These are phyloP conservation scores for Colletotrichum zoysiae DNA, from an alignment of 2,329 filamentous ascomycete genomes.

Conservation along the genomic window DNA sequence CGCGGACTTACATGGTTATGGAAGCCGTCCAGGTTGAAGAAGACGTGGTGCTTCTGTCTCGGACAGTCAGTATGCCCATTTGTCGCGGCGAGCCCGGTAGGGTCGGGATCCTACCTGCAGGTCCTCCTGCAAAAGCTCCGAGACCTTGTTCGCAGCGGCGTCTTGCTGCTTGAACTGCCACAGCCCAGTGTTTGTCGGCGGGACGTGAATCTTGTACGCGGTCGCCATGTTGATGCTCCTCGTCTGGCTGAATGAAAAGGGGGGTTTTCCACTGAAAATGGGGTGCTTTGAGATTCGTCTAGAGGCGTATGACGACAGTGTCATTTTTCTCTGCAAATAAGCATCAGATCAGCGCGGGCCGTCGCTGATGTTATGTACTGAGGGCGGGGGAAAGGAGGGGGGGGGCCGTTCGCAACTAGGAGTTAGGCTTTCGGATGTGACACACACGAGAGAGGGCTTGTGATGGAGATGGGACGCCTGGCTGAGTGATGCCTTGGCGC, in stretches of 20 bases:
- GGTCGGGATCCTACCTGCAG: slow-evolving; percentile 63
- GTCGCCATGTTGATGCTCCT: slow-evolving; percentile 57
- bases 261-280: not conserved
- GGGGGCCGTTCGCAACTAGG: no score
- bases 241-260: slow-evolving; percentile 6
- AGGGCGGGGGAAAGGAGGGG: not conserved
- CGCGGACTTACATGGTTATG: slow-evolving; percentile 79
- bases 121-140: slow-evolving; percentile 81
- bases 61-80: slow-evolving; percentile 9
- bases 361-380: slow-evolving; percentile 9
- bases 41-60: slow-evolving; percentile 76
- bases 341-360: not conserved
- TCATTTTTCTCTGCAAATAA: slow-evolving; percentile 21
- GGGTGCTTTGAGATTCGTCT: slow-evolving; percentile 18
- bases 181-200: slow-evolving; percentile 63
- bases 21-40: slow-evolving; percentile 80
- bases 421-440: slow-evolving; percentile 27
- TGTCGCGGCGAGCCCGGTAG: not conserved
- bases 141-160: slow-evolving; percentile 72
- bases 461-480: slow-evolving; percentile 17
- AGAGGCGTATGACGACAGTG: not conserved
- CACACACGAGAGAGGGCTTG: slow-evolving; percentile 9
- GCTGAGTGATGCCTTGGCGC: slow-evolving; percentile 22
- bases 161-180: slow-evolving; percentile 61
- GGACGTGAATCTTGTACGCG: slow-evolving; percentile 61